Base-by-base conservation (phyloP, 2,329 filamentous ascomycete species). In the Penicillium sp. region DNA sequence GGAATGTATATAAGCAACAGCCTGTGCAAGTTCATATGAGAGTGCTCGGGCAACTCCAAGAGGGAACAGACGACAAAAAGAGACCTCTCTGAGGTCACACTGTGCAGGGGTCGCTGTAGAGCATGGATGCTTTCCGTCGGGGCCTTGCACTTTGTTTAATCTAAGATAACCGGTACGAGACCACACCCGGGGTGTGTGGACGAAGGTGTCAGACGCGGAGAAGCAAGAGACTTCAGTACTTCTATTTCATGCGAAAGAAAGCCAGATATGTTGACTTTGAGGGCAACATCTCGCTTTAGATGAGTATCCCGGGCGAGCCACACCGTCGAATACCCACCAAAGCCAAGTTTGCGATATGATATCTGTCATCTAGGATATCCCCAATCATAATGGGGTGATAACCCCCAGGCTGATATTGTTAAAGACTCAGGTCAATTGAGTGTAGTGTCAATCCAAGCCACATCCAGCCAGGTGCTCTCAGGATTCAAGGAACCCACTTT, bases 331-430 rank as follows among this genome's bases (percentile, higher is more conserved):
- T 70, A 75, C 4, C 67, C 66, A 7, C 76, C 75, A 61, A 67
- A 75, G 0, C 74, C 75, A 6, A 78, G 64, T 57, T 78, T 78
- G 16, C 75, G 39, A 78, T 66, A 6, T 61, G 66, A 50, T 78
- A 78, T 36, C 71, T 53, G 18, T 61, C 56, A 32, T 69, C 56
- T 1, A 73, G 58, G 5, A 67, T 32, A 11, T 72, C 67, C 2
- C 67, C 67, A 23, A 74, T 61, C 61, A 66, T 66, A 3, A 74
- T 52, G 1, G 71, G 70, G 59, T 73, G 69, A 57, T 71, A 74
- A 0, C 67, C 69, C 0, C 70, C 67, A 4, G 64, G 66, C n/a
- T 50, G 16, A 38, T 74, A 72, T 14, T 59, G 47, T 60, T 69
- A n/a, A n/a, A n/a, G n/a, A n/a, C n/a, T n/a, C n/a, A n/a, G n/a